phyloP scores from a whole-genome alignment of 805 yeast genomes.

The Candida sakaeoensis region DNA sequence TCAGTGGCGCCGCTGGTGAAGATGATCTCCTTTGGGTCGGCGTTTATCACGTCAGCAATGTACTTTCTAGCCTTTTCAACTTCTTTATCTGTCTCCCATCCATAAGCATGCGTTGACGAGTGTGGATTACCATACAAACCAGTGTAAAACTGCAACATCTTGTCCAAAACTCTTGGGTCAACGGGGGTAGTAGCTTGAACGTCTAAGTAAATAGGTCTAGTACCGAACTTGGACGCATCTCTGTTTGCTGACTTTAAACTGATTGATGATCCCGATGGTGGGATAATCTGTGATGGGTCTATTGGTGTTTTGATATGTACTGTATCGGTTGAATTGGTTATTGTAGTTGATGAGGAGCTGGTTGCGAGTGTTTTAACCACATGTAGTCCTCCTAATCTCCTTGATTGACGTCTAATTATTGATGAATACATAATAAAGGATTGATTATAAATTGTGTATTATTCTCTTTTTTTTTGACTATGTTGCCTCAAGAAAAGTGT shows the following conservation, averaged over 20 bases:
- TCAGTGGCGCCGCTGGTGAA: constrained; percentile 99
- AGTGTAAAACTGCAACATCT: constrained; percentile 80
- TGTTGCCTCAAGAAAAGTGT: neutral
- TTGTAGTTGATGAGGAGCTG: constrained; percentile 7
- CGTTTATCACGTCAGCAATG: constrained; percentile 79
- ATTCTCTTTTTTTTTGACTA: too few species aligned
- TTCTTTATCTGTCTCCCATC: constrained; percentile 96
- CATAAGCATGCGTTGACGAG: constrained; percentile 93
- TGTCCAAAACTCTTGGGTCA: constrained; percentile 92
- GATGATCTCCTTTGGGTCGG: constrained; percentile 94
- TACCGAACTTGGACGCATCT: constrained; percentile 50
- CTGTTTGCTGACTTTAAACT: constrained; percentile 42
- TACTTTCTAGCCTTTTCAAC: constrained; percentile 84
- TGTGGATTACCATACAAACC: constrained; percentile 98
- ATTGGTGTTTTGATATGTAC: constrained; percentile 19
- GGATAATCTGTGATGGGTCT: constrained; percentile 20
- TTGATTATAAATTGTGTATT: neutral
- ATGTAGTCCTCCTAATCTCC: neutral
- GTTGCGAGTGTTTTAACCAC: constrained; percentile 9
- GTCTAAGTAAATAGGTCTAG: constrained; percentile 91
- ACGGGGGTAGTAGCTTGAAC: constrained; percentile 99
- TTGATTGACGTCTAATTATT: neutral
- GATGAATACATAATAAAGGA: neutral
- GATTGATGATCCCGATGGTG: constrained; percentile 48
- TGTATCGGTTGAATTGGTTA: constrained; percentile 11